Percentiles rank a stretch among this genome's conserved stretches.
phyloP scores from a whole-genome alignment of 2,329 filamentous ascomycete species.

The Curvularia spicifera region DNA sequence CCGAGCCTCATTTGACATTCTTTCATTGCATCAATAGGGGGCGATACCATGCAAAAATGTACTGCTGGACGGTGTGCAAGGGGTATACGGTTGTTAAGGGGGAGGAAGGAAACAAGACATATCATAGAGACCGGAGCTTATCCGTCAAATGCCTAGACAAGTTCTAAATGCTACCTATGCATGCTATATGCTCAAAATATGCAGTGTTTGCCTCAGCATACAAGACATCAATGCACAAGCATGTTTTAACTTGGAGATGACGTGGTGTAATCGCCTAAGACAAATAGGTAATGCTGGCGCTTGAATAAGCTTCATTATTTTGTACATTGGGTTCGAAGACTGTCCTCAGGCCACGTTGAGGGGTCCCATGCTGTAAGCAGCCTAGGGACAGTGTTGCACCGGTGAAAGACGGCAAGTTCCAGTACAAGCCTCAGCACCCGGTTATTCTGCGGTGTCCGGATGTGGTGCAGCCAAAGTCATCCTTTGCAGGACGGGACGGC shows the following conservation, averaged over 20 bases:
- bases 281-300: not conserved
- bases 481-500: not conserved
- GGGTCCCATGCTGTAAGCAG: not conserved
- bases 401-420: not conserved
- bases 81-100: not conserved
- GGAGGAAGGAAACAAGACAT: not conserved
- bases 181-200: not conserved
- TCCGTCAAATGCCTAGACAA: not conserved
- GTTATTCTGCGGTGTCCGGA: not conserved
- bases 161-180: not conserved
- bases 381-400: not conserved
- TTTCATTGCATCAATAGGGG: conserved; percentile 7
- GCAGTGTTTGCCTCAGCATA: not conserved
- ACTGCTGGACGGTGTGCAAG: conserved; percentile 16
- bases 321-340: not conserved
- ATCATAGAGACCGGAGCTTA: not conserved
- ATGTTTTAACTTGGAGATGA: not conserved
- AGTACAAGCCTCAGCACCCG: not conserved
- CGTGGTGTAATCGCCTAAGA: not conserved
- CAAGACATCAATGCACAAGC: not conserved
- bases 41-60: conserved; percentile 7
- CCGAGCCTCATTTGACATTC: not conserved
- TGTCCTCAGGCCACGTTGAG: not conserved
- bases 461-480: not conserved
- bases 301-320: not conserved